Conservation (phyloP, 176 grass and related monocot species). For the Juncus effusus region DNA sequence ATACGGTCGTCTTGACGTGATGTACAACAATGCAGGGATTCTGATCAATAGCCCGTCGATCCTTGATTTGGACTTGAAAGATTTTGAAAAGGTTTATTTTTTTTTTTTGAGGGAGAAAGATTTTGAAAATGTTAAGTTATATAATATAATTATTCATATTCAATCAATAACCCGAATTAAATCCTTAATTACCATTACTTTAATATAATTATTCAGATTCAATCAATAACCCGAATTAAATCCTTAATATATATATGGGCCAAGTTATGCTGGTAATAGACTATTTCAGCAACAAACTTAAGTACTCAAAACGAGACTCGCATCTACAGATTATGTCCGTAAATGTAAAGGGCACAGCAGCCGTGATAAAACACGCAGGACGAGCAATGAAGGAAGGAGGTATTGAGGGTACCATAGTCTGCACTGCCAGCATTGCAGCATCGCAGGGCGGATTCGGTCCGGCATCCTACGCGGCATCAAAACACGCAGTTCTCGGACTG, state of each 20-base stretch:
- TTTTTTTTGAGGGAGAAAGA: no score
- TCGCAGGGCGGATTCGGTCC: slow-evolving; percentile 55
- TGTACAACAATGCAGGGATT: slow-evolving; percentile 80
- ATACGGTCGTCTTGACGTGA: slow-evolving; percentile 67
- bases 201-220: no score
- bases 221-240: no score
- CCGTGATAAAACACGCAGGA: slow-evolving; percentile 60
- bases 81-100: slow-evolving; percentile 42
- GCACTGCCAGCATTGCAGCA: slow-evolving; percentile 59
- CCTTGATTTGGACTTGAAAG: slow-evolving; percentile 39
- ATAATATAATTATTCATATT: no score
- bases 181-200: no score
- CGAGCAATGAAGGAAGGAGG: slow-evolving; percentile 44
- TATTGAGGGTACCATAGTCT: slow-evolving; percentile 56
- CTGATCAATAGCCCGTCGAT: slow-evolving; percentile 38
- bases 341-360: slow-evolving; percentile 57
- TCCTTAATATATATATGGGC: no score
- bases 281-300: no score
- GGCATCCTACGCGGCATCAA: slow-evolving; percentile 64
- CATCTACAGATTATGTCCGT: slow-evolving; percentile 36
- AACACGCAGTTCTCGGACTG: slow-evolving; percentile 72
- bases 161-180: no score
- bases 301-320: no score
- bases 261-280: no score
- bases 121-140: no score